These are phyloP conservation scores for Saururus chinensis DNA, from an alignment of 164 flowering plant genomes.

Conservation along the genomic window DNA sequence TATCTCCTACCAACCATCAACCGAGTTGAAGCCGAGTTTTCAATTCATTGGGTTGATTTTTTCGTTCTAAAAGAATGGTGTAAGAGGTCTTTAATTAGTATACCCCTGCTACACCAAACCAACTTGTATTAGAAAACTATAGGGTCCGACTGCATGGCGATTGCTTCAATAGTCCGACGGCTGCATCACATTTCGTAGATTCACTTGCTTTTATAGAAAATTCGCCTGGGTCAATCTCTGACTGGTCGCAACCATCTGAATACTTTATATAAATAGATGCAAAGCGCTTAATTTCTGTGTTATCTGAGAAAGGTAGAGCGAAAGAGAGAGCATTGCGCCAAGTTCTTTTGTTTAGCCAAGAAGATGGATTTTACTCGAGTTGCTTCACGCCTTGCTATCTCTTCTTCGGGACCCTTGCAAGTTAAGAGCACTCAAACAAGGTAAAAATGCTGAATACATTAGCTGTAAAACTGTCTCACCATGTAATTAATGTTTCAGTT, in stretches of 20 bases:
- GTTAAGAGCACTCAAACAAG: too few species aligned
- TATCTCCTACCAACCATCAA: too few species aligned
- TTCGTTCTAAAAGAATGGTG: too few species aligned
- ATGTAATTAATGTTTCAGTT: background rate
- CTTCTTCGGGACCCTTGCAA: background rate
- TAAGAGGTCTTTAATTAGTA: too few species aligned
- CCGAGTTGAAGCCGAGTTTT: too few species aligned
- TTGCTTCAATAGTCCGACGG: background rate
- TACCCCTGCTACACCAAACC: background rate
- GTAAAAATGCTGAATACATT: background rate
- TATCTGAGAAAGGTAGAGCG: background rate
- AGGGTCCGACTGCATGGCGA: too few species aligned
- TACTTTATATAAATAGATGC: background rate
- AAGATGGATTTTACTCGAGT: background rate
- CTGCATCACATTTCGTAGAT: background rate
- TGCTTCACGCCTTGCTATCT: background rate
- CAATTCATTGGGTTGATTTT: too few species aligned
- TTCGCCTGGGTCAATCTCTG: background rate
- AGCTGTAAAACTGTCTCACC: background rate
- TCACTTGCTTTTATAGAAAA: background rate
- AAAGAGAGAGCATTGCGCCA: background rate
- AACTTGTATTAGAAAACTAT: too few species aligned
- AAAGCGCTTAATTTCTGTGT: background rate
- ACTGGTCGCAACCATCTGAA: background rate
- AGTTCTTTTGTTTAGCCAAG: background rate